Percentiles rank a stretch among this genome's conserved stretches.
These are phyloP conservation scores for Pilasporangium apinafurcum DNA, from an alignment of 352 stramenopile genomes.

Conservation along the genomic window DNA sequence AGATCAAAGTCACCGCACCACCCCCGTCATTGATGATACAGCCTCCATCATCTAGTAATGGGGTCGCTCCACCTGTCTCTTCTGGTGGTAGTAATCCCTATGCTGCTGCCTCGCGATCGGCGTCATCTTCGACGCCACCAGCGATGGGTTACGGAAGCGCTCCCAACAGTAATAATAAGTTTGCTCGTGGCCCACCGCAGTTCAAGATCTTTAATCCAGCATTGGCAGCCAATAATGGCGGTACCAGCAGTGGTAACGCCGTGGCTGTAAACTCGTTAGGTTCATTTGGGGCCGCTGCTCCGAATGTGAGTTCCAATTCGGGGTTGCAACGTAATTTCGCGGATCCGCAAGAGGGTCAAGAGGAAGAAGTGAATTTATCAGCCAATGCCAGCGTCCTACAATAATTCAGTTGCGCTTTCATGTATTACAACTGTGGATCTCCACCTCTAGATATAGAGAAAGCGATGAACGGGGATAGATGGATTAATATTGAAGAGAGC, in stretches of 20 bases:
- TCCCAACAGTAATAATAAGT: conserved; percentile 1
- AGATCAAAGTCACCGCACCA: conserved; percentile 72
- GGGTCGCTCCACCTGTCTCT: conserved; percentile 1
- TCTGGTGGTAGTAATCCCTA: conserved; percentile 51
- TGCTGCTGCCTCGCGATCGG: conserved; percentile 21
- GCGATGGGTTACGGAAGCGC: conserved; percentile 24
- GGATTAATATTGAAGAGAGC: not conserved
- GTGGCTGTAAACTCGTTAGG: conserved; percentile 6
- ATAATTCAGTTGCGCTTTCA: too few relatives aligned
- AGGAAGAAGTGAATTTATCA: conserved; percentile 71
- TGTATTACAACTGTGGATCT: too few relatives aligned
- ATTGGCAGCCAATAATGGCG: conserved; percentile 26
- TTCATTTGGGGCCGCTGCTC: conserved; percentile 16
- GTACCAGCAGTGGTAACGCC: conserved; percentile 7
- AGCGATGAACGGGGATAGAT: not conserved
- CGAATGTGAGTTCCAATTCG: conserved; percentile 1
- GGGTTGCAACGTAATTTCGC: conserved; percentile 17
- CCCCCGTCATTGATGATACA: conserved; percentile 34
- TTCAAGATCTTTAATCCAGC: conserved; percentile 89
- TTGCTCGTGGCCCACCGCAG: conserved; percentile 38
- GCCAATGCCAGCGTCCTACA: conserved; percentile 64
- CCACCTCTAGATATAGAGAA: conserved; percentile 3
- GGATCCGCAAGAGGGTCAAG: conserved; percentile 21
- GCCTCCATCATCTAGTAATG: conserved; percentile 7
- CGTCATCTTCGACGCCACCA: conserved; percentile 7